A percentile compares a stretch with the other conserved stretches of the same genome.
phyloP scores from a whole-genome alignment of 2,329 filamentous ascomycete genomes.

The Magnaporthiopsis rhizophila region DNA sequence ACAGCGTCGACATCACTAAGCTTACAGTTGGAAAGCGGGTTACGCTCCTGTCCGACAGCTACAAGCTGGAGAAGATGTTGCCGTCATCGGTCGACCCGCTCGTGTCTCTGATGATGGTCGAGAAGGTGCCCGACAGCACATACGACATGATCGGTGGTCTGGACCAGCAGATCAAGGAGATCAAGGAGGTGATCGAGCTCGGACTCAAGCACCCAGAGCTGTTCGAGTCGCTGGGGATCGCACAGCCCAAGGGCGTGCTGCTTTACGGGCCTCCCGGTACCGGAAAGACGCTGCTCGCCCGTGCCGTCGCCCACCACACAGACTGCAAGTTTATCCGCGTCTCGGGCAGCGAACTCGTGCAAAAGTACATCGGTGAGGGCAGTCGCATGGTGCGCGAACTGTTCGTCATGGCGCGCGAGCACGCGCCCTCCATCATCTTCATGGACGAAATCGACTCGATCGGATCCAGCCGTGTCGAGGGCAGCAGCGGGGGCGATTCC shows the following conservation, averaged over 20 bases:
- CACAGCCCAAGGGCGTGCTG: slow-evolving; percentile 93
- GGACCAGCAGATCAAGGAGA: slow-evolving; percentile 99
- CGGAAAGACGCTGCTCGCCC: slow-evolving; percentile 88
- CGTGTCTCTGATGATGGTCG: slow-evolving; percentile 99
- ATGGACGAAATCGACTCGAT: slow-evolving; percentile 99
- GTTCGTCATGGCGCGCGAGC: slow-evolving; percentile 98
- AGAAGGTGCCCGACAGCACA: slow-evolving; percentile 98
- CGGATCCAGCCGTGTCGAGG: slow-evolving; percentile 92
- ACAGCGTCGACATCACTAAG: slow-evolving; percentile 89
- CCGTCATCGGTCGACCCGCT: slow-evolving; percentile 97
- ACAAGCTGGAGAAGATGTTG: slow-evolving; percentile 98
- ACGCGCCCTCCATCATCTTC: slow-evolving; percentile 98
- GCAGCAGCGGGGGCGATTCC: slow-evolving; percentile 88
- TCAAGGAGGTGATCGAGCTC: slow-evolving; percentile 99
- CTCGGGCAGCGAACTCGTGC: slow-evolving; percentile 89
- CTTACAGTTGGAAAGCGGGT: slow-evolving; percentile 97
- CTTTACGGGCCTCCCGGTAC: slow-evolving; percentile 96
- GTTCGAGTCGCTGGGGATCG: slow-evolving; percentile 97
- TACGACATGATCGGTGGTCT: slow-evolving; percentile 99
- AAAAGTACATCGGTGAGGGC: slow-evolving; percentile 99
- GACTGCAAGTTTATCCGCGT: slow-evolving; percentile 99
- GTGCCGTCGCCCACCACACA: slow-evolving; percentile 95
- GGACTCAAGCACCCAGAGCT: slow-evolving; percentile 97
- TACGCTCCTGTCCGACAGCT: slow-evolving; percentile 90
- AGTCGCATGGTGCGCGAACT: slow-evolving; percentile 97